phyloP scores from a whole-genome alignment of 1,284 basidiomycete genomes.

The Pseudozyma sp. region DNA sequence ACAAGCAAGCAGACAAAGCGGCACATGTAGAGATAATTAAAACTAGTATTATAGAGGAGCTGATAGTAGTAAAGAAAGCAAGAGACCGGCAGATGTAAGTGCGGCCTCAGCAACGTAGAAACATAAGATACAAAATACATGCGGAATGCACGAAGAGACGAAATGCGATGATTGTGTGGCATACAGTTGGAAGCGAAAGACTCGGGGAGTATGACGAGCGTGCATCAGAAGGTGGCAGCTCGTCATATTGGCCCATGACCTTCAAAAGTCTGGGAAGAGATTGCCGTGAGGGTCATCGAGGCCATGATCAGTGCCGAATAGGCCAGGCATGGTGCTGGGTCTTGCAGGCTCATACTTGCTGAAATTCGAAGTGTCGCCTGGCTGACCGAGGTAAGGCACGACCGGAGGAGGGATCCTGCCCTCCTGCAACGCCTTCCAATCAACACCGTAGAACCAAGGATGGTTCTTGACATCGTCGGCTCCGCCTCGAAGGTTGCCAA shows the following conservation, averaged over 20 bases:
- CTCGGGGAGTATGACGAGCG: neutral
- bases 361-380: constrained; percentile 74
- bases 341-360: constrained; percentile 45
- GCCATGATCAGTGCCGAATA: constrained; percentile 21
- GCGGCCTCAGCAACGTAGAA: neutral
- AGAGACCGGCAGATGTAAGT: neutral
- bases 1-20: neutral
- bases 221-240: neutral
- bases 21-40: neutral
- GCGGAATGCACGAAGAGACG: neutral
- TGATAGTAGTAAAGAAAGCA: constrained; percentile 8
- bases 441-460: constrained; percentile 72
- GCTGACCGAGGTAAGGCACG: constrained; percentile 70
- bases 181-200: neutral
- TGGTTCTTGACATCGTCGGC: constrained; percentile 72
- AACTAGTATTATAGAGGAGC: constrained; percentile 11
- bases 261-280: constrained; percentile 39
- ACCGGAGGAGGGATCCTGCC: constrained; percentile 72
- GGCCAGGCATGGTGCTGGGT: constrained; percentile 34
- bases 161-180: neutral
- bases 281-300: constrained; percentile 16
- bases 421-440: constrained; percentile 69
- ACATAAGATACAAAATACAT: constrained; percentile 5
- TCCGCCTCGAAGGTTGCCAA: constrained; percentile 72
- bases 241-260: too few species aligned